Percentiles rank a stretch among this genome's conserved stretches.
These are phyloP conservation scores for Eucalyptus regnans DNA, from an alignment of 345 rosid genomes.

Conservation along the genomic window DNA sequence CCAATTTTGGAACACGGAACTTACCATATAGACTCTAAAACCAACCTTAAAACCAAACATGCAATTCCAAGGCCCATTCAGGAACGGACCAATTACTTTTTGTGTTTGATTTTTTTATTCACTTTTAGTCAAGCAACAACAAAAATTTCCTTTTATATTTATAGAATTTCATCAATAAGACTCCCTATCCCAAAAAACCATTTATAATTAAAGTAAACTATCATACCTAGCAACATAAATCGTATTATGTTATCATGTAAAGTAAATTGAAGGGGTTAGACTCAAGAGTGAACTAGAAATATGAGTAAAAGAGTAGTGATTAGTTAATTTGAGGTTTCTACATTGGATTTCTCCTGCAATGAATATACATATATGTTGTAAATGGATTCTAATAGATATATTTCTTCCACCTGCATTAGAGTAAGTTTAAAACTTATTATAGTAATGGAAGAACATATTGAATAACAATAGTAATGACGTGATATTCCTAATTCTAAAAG, in stretches of 20 bases:
- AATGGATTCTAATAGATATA: not conserved
- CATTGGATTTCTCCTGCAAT: not conserved
- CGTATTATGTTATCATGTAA: not conserved
- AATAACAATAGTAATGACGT: not conserved
- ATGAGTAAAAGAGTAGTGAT: not conserved
- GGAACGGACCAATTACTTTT: not conserved
- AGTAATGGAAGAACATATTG: not conserved
- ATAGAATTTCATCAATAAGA: not conserved
- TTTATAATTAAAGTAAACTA: too few relatives aligned
- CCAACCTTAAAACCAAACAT: not conserved
- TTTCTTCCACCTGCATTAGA: not conserved
- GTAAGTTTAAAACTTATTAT: not conserved
- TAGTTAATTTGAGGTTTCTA: not conserved
- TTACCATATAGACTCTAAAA: not conserved
- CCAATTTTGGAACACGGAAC: not conserved
- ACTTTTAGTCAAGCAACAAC: not conserved
- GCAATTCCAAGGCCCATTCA: rapidly evolving
- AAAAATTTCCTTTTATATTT: not conserved
- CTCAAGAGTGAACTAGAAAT: not conserved
- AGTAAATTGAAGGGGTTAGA: not conserved
- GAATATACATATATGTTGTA: not conserved
- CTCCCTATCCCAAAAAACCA: not conserved
- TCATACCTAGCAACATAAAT: not conserved
- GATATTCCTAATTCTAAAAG: not conserved
- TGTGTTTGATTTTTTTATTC: too few relatives aligned